Conservation (phyloP, 495 filamentous ascomycete species). For the Neurospora discreta region DNA sequence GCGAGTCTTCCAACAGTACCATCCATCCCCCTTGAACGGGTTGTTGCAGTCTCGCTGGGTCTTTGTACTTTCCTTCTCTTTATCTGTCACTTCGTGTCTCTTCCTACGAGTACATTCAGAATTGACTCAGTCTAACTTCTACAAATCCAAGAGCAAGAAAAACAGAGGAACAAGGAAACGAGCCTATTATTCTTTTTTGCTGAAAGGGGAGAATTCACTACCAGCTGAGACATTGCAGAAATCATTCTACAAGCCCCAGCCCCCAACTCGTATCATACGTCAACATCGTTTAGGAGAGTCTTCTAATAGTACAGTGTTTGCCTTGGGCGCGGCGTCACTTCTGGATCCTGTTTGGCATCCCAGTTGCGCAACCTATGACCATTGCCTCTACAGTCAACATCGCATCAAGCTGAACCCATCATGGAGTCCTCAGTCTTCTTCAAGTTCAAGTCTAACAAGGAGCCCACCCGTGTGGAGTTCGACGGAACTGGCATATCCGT, state of each 20-base stretch:
- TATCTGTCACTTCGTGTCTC: conserved; percentile 23
- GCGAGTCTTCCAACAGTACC: not conserved
- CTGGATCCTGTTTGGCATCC: conserved; percentile 6
- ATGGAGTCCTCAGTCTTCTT: conserved; percentile 99
- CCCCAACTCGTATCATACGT: conserved; percentile 26
- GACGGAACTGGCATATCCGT: conserved; percentile 98
- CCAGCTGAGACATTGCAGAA: not conserved
- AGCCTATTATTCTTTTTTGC: not conserved
- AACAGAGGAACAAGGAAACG: conserved; percentile 14
- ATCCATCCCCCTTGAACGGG: conserved; percentile 10
- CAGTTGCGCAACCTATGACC: not conserved
- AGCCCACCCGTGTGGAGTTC: conserved; percentile 87
- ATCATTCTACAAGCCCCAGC: conserved; percentile 10
- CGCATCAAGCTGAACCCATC: conserved; percentile 22
- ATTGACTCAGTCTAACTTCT: conserved; percentile 43
- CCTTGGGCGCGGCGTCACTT: conserved; percentile 7
- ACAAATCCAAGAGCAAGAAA: conserved; percentile 29
- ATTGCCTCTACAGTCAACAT: not conserved
- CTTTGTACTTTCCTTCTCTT: conserved; percentile 30
- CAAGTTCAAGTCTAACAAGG: conserved; percentile 99
- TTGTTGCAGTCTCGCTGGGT: conserved; percentile 16
- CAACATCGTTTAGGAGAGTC: conserved; percentile 7
- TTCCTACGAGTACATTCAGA: conserved; percentile 45
- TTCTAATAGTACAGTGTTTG: conserved; percentile 25
- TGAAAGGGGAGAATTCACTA: not conserved